Base-by-base conservation (phyloP, 331 rosid genomes). In the Arachis monticola region DNA sequence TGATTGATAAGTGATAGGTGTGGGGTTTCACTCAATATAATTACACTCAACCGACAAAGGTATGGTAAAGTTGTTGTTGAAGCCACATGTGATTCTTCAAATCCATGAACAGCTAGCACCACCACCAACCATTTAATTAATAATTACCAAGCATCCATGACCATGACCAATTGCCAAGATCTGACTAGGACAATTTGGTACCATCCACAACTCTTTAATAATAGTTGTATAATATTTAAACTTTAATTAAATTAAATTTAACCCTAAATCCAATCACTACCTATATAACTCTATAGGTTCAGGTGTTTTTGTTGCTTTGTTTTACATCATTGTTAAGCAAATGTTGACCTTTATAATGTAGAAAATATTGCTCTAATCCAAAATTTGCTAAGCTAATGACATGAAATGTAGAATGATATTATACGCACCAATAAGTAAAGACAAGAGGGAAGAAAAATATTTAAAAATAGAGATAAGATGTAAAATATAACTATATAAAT, bases 161-260 rank as follows among this genome's bases (percentile, higher is more conserved):
- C 27, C 59, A 5, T 51, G 57, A 35, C 64, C 22, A 22, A 35
- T 10, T 31, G 63, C 22, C 74, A 68, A 47, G 41, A 60, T 53
- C 35, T 67, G 88, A 85, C 63, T 67, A 53, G 58, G 86, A 85
- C 89, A 60, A 22, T 60, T 69, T 63, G 27, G 14, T 66, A 35
- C 27, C 61, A 62, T 66, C 69, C 46, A 79, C 0, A 51, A 55
- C 57, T 42, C 27, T 22, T 50, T 50, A 42, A 72, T 67, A 7
- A 59, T 69, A n/a, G 46, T 69, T 62, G 13, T 35, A 35, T 35
- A 35, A 35, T 35, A 8, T 44, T 44, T 44, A 44, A 57, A 13
- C 42, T 51, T 72, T 35, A 11, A 68, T 8, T 10, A 8, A 2
- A 35, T 35, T 44, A 11, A 68, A 48, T 10, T 48, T 8, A 48